Base-by-base conservation (phyloP, 2,329 filamentous ascomycete genomes). In the Exophiala sp. region DNA sequence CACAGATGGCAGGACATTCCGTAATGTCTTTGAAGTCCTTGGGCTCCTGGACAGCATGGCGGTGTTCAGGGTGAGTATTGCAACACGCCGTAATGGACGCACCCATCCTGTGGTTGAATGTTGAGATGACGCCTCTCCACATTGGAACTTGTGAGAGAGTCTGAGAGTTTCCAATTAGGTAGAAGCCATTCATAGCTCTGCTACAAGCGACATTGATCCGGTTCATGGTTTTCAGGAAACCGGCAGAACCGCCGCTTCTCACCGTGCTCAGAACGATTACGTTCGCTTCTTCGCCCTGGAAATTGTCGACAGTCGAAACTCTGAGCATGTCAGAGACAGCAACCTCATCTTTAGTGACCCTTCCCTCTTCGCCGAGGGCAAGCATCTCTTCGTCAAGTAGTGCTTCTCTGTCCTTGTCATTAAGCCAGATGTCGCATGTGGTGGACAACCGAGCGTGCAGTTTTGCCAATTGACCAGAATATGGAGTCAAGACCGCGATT, bases 251-350 rank as follows among this genome's bases (percentile, higher is more conserved):
- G 29, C 65, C 65, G 52, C 65, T 66, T 55, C 65, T 55, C 1
- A 68, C 66, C 1, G 59, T 58, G 23, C 60, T 63, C 3, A 68
- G 51, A 9, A 68, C 60, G 43, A 67, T 53, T 2, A 67, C 49
- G 39, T 62, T 67, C 13, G 64, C 64, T 44, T 68, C 65, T 55
- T 67, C 65, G 3, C 66, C 65, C 50, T 68, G 65, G 39, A 66
- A 66, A 44, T 65, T 66, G 56, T 66, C 60, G 21, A 65, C 55
- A 1, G 61, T 65, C 2, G 63, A 57, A 24, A 65, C 43, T 22
- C 58, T 57, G 13, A 65, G 55, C 57, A 64, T 60, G 43, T 58
- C 50, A 7, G 46, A 44, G 23, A 64, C 54, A 6, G 56, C 39
- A n/a, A 65, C 46, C 29, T 60, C 42, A 9, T 57, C 50, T 46